A percentile compares a stretch with the other conserved stretches of the same genome.
phyloP scores from a whole-genome alignment of 441 rosid genomes.

The Biscutella auriculata region DNA sequence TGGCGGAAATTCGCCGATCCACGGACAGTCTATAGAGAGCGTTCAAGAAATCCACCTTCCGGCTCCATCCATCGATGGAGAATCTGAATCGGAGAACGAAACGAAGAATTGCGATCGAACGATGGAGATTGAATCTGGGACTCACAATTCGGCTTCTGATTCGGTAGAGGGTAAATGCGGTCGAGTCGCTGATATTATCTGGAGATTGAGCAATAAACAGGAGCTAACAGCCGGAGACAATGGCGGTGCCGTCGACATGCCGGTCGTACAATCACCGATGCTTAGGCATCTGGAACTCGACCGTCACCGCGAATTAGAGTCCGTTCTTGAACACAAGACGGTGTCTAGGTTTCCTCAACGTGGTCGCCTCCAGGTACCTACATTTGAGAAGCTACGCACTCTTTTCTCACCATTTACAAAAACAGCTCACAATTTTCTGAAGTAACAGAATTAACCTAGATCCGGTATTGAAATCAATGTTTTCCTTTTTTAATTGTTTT shows the following conservation, averaged over 20 bases:
- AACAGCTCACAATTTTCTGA: background rate
- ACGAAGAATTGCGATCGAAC: conserved; percentile 2
- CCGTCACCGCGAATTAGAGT: conserved; percentile 41
- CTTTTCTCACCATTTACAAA: background rate
- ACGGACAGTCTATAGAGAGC: conserved; percentile 20
- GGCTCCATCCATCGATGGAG: conserved; percentile 19
- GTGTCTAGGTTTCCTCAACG: conserved; percentile 71
- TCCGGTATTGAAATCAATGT: background rate
- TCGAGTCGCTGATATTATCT: conserved; percentile 55
- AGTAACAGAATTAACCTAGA: background rate
- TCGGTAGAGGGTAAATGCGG: conserved; percentile 43
- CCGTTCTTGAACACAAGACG: conserved; percentile 36
- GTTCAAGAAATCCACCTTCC: conserved; percentile 12
- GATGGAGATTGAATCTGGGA: conserved; percentile 17
- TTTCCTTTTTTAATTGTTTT: background rate
- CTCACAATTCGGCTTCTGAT: background rate
- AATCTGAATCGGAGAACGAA: conserved; percentile 29
- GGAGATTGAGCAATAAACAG: conserved; percentile 29
- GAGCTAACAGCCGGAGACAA: conserved; percentile 11
- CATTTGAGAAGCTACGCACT: background rate
- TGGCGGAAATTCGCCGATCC: conserved; percentile 18
- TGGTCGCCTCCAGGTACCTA: conserved; percentile 70
- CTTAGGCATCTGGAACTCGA: conserved; percentile 50
- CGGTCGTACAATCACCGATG: background rate
- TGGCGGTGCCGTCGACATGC: background rate